Percentiles rank a stretch among this genome's conserved stretches.
Conservation (phyloP, 345 rosid species). For the Salix koriyanagi region DNA sequence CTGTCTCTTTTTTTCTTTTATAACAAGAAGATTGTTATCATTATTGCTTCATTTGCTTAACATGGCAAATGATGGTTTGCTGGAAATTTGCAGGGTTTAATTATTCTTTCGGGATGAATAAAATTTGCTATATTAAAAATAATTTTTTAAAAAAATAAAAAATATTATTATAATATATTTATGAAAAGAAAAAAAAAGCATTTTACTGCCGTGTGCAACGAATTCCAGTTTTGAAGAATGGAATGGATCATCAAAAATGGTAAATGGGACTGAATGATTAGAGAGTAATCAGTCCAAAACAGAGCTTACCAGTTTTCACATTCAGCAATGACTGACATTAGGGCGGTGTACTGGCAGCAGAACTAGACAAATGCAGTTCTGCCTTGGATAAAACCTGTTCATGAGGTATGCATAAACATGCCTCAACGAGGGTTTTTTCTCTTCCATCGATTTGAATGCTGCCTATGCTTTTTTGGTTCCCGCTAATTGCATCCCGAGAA, state of each 20-base stretch:
- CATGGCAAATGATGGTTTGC: not conserved
- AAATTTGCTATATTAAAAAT: no score
- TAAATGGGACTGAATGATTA: not conserved
- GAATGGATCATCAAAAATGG: not conserved
- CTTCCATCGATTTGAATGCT: not conserved
- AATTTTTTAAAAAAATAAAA: no score
- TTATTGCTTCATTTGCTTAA: not conserved
- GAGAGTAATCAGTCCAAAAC: not conserved
- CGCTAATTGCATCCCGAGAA: not conserved
- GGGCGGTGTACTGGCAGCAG: constrained; percentile 83
- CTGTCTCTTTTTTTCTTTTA: no score
- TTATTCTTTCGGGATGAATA: no score
- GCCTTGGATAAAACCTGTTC: constrained; percentile 78
- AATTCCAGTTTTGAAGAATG: not conserved
- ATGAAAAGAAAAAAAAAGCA: no score
- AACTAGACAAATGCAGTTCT: constrained; percentile 79
- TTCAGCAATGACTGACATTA: constrained; percentile 78
- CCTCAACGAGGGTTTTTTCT: not conserved
- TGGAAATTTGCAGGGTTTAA: not conserved
- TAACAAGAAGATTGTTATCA: no score
- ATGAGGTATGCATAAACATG: not conserved
- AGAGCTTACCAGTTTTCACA: constrained; percentile 75
- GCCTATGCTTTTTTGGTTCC: not conserved
- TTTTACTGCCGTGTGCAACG: not conserved
- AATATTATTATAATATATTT: no score